Evolutionary conservation across 768 basidiomycete genomes (phyloP), one percentile per base, ranked within the genome.

Genomic region (Serendipita vermifera): DNA sequence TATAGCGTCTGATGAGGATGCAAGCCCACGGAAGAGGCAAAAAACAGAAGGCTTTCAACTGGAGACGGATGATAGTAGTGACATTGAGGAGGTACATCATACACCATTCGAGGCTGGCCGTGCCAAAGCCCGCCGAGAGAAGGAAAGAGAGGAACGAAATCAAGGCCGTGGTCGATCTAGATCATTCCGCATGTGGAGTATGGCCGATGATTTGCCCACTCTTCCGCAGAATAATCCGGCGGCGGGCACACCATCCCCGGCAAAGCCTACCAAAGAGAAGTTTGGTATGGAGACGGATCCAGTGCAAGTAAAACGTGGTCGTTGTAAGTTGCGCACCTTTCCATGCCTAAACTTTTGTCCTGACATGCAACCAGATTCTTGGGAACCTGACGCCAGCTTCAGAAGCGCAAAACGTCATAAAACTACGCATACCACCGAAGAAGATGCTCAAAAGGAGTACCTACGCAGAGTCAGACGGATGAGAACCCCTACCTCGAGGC

Each of bases 261-360:
- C n/a, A n/a, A n/a, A n/a, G n/a, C n/a, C n/a, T 27, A 15, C 24
- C 5, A 51, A 51, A 26, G 46, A 31, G 24, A 22, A 51, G 27
- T 20, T 51, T 31, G 39, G 17, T 9, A 51, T 51, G 46, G 46
- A 51, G 24, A 51, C 46, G 7, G 46, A 51, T 26, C 46, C 46
- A 7, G 32, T 31, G n/a, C 46, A 51, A 29, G 32, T 31, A 15
- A 51, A 51, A n/a, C 46, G 46, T 7, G 9, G 24, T 7, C 29
- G n/a, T 15, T 31, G 46, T 51, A 51, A 15, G 46, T 26, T 11
- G 4, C n/a, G 9, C 5, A 5, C 24, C 15, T 51, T 22, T n/a
- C n/a, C n/a, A n/a, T n/a, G n/a, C n/a, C n/a, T n/a, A n/a, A n/a
- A n/a, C n/a, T n/a, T n/a, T 20, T 41, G 27, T 7, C 1, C 46